Conservation (phyloP, 192 early-diverging fungal species). For the Coemansia sp. region DNA sequence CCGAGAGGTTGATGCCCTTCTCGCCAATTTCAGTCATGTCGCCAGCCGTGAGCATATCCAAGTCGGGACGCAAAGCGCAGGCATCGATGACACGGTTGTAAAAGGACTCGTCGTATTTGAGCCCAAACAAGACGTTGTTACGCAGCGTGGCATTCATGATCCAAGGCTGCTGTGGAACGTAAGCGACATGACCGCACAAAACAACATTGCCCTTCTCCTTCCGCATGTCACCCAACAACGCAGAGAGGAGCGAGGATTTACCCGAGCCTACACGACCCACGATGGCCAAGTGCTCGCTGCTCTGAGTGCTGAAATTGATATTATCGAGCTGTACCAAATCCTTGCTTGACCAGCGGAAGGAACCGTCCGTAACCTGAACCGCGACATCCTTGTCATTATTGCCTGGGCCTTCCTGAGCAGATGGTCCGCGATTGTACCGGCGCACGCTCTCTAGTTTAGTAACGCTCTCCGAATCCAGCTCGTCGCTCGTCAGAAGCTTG, state of each 20-base stretch:
- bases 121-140: constrained; percentile 93
- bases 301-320: constrained; percentile 45
- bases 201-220: constrained; percentile 66
- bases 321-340: constrained; percentile 40
- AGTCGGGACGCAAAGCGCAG: constrained; percentile 84
- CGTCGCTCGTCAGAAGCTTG: constrained; percentile 79
- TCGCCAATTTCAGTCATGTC: constrained; percentile 95
- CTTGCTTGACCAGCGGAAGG: constrained; percentile 59
- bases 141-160: constrained; percentile 93
- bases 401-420: neutral
- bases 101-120: constrained; percentile 70
- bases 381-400: constrained; percentile 12
- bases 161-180: constrained; percentile 78
- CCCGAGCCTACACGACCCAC: constrained; percentile 75
- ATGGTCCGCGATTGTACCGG: neutral
- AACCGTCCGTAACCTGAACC: constrained; percentile 57
- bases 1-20: constrained; percentile 88
- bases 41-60: constrained; percentile 82
- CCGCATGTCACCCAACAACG: constrained; percentile 89
- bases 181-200: constrained; percentile 69
- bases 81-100: constrained; percentile 80
- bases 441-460: constrained; percentile 43
- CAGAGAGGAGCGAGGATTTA: constrained; percentile 77
- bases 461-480: constrained; percentile 76
- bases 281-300: constrained; percentile 60